A percentile compares a stretch with the other conserved stretches of the same genome.
These are phyloP conservation scores for Microdochium nivale DNA, from an alignment of 2,329 filamentous ascomycete species.

Conservation along the genomic window DNA sequence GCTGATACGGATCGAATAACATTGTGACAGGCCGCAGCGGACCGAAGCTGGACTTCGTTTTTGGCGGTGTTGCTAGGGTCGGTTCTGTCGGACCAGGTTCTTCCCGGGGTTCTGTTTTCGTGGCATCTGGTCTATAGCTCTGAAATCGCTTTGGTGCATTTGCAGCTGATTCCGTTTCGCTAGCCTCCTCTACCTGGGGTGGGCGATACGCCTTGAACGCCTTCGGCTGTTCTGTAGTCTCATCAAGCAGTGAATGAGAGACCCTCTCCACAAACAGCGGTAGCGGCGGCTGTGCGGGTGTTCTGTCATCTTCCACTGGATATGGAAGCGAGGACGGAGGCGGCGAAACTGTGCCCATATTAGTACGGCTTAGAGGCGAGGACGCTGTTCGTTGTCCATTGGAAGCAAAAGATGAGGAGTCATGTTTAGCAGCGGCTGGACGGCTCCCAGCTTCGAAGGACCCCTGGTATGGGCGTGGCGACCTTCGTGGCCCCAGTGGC, in stretches of 20 bases:
- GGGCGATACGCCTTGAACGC: neutral
- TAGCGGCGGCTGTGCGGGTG: neutral
- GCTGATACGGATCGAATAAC: neutral
- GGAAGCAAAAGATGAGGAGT: neutral
- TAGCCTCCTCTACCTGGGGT: neutral
- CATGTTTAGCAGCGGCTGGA: neutral
- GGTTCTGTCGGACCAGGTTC: neutral
- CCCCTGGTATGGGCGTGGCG: neutral
- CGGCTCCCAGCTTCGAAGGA: neutral
- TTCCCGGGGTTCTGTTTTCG: neutral
- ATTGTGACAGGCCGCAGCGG: neutral
- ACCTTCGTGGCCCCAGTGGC: neutral
- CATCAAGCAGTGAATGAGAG: neutral
- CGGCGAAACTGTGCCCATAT: neutral
- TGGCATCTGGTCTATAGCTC: neutral
- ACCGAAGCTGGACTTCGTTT: neutral
- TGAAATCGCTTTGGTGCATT: neutral
- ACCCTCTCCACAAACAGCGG: neutral
- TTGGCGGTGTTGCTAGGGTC: neutral
- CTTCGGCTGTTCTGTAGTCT: neutral
- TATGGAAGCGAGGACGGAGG: neutral
- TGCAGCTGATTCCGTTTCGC: neutral
- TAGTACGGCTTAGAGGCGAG: neutral
- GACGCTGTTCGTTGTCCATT: neutral
- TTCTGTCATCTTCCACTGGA: neutral